These are phyloP conservation scores for Chaetomium cochliodes DNA, from an alignment of 495 filamentous ascomycete genomes.

Conservation along the genomic window DNA sequence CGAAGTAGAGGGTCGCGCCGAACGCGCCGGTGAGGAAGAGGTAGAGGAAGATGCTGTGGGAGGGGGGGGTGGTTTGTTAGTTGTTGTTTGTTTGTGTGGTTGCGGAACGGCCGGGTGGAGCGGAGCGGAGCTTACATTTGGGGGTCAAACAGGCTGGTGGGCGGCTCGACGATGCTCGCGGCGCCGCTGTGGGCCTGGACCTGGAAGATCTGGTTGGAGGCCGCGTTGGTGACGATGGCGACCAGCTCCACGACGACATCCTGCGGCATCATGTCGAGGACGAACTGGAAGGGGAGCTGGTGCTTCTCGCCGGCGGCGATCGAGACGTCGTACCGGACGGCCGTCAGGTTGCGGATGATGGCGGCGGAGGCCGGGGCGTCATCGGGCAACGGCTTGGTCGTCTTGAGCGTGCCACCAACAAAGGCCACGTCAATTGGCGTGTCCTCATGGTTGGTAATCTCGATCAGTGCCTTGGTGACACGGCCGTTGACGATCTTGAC, in stretches of 20 bases:
- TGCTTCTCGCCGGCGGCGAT: slow-evolving; percentile 76
- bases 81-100: slow-evolving; percentile 54
- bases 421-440: slow-evolving; percentile 71
- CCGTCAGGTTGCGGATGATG: slow-evolving; percentile 81
- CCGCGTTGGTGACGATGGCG: slow-evolving; percentile 66
- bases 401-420: slow-evolving; percentile 74
- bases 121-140: slow-evolving; percentile 70
- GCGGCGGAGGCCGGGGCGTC: slow-evolving; percentile 52
- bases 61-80: slow-evolving; percentile 37
- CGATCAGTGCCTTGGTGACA: slow-evolving; percentile 77
- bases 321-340: slow-evolving; percentile 66
- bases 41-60: slow-evolving; percentile 87
- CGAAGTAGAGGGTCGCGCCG: slow-evolving; percentile 81
- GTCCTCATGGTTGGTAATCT: slow-evolving; percentile 80
- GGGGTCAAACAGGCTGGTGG: slow-evolving; percentile 90
- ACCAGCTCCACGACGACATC: slow-evolving; percentile 74
- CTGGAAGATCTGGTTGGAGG: slow-evolving; percentile 64
- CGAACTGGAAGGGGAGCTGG: slow-evolving; percentile 77
- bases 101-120: slow-evolving; percentile 23
- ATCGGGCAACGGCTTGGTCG: slow-evolving; percentile 46
- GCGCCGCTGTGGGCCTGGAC: slow-evolving; percentile 81
- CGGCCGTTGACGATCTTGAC: slow-evolving; percentile 93
- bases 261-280: slow-evolving; percentile 89
- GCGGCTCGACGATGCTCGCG: slow-evolving; percentile 86
- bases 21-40: slow-evolving; percentile 80